Evolutionary conservation across 768 basidiomycete genomes (phyloP).

Genomic region (Termitomyces sp.): DNA sequence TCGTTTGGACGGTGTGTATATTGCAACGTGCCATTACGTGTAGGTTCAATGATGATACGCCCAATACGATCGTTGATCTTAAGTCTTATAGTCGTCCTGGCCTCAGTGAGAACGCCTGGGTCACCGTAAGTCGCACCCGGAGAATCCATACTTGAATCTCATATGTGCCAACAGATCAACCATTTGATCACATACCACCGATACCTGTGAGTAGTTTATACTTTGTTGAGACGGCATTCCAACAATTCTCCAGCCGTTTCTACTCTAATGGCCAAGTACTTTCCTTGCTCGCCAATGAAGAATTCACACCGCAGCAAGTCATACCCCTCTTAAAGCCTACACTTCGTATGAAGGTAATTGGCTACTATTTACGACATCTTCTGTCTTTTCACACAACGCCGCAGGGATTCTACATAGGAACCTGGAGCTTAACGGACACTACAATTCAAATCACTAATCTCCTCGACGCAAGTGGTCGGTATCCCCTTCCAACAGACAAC

Average conservation of each 20-base stretch:
- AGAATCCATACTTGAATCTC: conserved; percentile 9
- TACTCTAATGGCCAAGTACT: conserved; percentile 84
- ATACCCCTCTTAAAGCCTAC: conserved; percentile 76
- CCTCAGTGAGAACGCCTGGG: conserved; percentile 82
- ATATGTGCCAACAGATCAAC: conserved; percentile 48
- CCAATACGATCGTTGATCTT: not conserved
- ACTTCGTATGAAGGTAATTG: conserved; percentile 70
- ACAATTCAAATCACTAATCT: conserved; percentile 64
- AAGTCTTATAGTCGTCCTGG: conserved; percentile 34
- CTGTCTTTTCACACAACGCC: not conserved
- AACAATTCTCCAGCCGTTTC: conserved; percentile 60
- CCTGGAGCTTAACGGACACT: conserved; percentile 67
- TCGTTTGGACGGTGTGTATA: conserved; percentile 86
- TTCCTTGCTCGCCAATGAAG: conserved; percentile 83
- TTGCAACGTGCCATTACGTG: conserved; percentile 89
- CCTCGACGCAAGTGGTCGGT: conserved; percentile 50
- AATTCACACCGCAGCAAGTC: conserved; percentile 63
- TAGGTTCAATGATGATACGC: conserved; percentile 34
- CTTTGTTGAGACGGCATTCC: not conserved
- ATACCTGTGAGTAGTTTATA: conserved; percentile 59
- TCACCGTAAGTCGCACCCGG: conserved; percentile 55
- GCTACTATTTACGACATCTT: not conserved
- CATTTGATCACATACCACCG: conserved; percentile 93
- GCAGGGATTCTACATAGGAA: conserved; percentile 72
- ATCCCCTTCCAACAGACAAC: conserved; percentile 25